phyloP scores from a whole-genome alignment of 805 yeast genomes.

The Spencermartinsiella europaea region DNA sequence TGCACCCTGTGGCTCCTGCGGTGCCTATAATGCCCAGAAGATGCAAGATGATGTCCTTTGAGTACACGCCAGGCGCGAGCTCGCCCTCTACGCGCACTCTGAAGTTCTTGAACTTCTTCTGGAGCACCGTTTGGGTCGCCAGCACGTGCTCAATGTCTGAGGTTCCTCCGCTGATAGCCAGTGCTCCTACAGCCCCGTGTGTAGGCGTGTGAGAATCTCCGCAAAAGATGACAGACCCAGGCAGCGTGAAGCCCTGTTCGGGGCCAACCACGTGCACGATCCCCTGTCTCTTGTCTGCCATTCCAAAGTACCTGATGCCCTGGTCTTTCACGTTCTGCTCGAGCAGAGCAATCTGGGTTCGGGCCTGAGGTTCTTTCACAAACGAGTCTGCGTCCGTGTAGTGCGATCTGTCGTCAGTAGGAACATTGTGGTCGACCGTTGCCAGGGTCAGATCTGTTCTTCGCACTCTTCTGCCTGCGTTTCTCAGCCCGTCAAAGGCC shows the following conservation, averaged over 20 bases:
- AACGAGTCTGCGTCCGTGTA: conserved; percentile 71
- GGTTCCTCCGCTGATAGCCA: conserved; percentile 98
- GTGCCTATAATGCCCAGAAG: conserved; percentile 96
- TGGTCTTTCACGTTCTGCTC: conserved; percentile 89
- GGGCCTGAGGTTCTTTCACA: conserved; percentile 84
- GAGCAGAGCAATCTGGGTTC: conserved; percentile 83
- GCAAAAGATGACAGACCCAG: conserved; percentile 97
- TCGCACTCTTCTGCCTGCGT: conserved; percentile 83
- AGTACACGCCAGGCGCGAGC: conserved; percentile 80
- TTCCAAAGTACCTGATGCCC: conserved; percentile 85
- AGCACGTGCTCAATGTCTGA: conserved; percentile 97
- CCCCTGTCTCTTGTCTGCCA: conserved; percentile 92
- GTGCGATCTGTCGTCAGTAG: conserved; percentile 75
- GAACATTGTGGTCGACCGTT: conserved; percentile 94
- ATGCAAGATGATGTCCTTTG: conserved; percentile 89
- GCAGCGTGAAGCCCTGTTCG: conserved; percentile 95
- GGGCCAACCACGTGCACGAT: conserved; percentile 98
- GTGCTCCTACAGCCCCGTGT: conserved; percentile 95
- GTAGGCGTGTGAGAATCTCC: conserved; percentile 99
- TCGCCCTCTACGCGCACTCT: conserved; percentile 79
- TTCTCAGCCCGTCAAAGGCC: conserved; percentile 90
- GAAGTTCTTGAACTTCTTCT: conserved; percentile 94
- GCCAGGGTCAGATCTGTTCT: conserved; percentile 87
- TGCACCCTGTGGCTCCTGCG: conserved; percentile 98
- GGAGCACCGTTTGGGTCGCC: conserved; percentile 90